A percentile compares a stretch with the other conserved stretches of the same genome.
Conservation (phyloP, 2,329 filamentous ascomycete species). For the Colletotrichum liaoningense region DNA sequence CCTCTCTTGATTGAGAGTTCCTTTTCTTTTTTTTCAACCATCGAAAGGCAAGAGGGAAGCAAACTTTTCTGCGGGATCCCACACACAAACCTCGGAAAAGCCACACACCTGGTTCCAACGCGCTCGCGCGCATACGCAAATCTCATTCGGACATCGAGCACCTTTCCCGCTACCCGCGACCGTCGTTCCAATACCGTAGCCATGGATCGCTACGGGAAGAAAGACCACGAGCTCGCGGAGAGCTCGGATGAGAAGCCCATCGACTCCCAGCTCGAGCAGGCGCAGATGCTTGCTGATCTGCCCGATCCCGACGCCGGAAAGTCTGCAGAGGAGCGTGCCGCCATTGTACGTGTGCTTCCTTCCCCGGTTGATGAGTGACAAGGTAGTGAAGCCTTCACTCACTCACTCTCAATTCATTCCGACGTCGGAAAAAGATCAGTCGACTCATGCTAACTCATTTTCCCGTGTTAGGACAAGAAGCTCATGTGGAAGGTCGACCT, state of each 20-base stretch:
- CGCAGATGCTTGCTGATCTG: constrained; percentile 42
- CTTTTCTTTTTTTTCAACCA: neutral
- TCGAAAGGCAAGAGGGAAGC: neutral
- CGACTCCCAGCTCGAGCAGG: constrained; percentile 40
- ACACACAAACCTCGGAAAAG: neutral
- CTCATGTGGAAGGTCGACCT: constrained; percentile 72
- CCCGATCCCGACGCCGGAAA: constrained; percentile 69
- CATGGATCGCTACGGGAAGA: constrained; percentile 31
- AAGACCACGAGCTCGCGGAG: constrained; percentile 32
- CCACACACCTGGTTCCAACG: neutral
- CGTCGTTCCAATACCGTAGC: constrained; percentile 3
- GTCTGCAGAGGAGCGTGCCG: constrained; percentile 70
- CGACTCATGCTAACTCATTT: constrained; percentile 5
- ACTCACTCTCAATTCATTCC: too few relatives aligned
- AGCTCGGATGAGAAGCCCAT: constrained; percentile 32
- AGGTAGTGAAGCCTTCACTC: neutral
- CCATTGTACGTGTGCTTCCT: constrained; percentile 63
- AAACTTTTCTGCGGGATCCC: neutral
- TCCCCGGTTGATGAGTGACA: neutral
- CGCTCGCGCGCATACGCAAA: neutral
- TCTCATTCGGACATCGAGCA: neutral
- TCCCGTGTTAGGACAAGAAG: constrained; percentile 65
- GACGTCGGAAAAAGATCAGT: neutral
- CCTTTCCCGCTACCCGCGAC: neutral
- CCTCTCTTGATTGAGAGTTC: neutral